Percentiles rank a stretch among this genome's conserved stretches.
phyloP scores from a whole-genome alignment of 305 asterid genomes.

The Solanum hybrid region DNA sequence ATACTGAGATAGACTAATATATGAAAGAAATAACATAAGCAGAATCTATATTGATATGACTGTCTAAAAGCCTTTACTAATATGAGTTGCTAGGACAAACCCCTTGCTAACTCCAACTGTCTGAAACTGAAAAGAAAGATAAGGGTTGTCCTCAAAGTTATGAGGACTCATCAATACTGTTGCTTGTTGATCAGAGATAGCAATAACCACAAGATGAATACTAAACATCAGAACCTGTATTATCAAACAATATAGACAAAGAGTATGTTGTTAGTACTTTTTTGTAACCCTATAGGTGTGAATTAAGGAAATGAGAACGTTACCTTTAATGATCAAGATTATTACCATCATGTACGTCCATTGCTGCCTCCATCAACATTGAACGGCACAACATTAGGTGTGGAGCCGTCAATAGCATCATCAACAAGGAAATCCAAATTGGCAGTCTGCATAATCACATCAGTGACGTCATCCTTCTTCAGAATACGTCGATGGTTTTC shows the following conservation, averaged over 20 bases:
- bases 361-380: conserved; percentile 22
- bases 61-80: background rate
- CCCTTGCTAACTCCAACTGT: background rate
- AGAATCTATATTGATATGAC: background rate
- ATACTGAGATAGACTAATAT: too few relatives aligned
- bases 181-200: background rate
- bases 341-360: conserved; percentile 39
- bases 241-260: too few relatives aligned
- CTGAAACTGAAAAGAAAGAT: too few relatives aligned
- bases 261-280: background rate
- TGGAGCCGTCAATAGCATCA: conserved; percentile 21
- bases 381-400: background rate
- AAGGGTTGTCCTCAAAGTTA: background rate
- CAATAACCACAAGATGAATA: rapidly evolving
- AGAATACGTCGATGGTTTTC: conserved; percentile 54
- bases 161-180: background rate
- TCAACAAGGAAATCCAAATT: background rate
- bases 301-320: background rate
- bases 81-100: background rate
- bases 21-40: conserved; percentile 1
- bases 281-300: background rate
- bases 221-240: too few relatives aligned
- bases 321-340: conserved; percentile 59
- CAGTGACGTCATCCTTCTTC: conserved; percentile 8
- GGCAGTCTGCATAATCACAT: conserved; percentile 13